Base-by-base conservation (phyloP, 1,284 basidiomycete species). In the Microbotryum saponariae region DNA sequence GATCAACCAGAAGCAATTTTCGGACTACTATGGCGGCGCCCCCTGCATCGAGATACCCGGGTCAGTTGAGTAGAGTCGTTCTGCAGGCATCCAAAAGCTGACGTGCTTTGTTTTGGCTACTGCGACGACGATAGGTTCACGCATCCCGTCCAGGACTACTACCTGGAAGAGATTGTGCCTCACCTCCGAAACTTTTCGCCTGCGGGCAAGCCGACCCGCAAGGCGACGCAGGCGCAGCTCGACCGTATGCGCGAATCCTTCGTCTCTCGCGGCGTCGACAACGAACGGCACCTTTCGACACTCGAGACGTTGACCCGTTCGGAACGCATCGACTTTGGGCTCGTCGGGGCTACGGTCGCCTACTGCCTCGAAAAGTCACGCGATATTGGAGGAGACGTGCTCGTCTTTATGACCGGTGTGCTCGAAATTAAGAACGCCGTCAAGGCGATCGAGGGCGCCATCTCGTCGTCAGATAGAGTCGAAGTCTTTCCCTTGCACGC, bases 381-480 rank as follows among this genome's bases (percentile, higher is more conserved):
- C 3, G 66, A 46, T 21, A 51, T 16, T 47, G 68, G 25, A 37
- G 73, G 74, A 16, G 76, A 87, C 5, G 83, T 96, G 53, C 80
- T 97, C 23, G 84, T 96, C 51, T 97, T 97, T 76, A 81, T 92
- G 62, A 85, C 89, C 29, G 92, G 92, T 75, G 86, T 89, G 0
- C 86, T 88, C 76, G 89, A 92, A 72, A 92, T 92, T 70, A 82
- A 83, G 20, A 85, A 88, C 67, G 90, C 88, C 64, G 84, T 92
- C 47, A 83, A 86, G 25, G 81, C 82, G 16, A 78, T 94, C 27
- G 79, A 80, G 23, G 72, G 50, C 2, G 61, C 65, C 20, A 61
- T 63, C 6, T 59, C 50, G 3, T 29, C 50, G 7, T 76, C 77
- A 25, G 74, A 71, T 21, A 73, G 79, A 23, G 81, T 83, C 8